phyloP scores from a whole-genome alignment of 1,284 basidiomycete genomes.

The Heimioporus retisporus region DNA sequence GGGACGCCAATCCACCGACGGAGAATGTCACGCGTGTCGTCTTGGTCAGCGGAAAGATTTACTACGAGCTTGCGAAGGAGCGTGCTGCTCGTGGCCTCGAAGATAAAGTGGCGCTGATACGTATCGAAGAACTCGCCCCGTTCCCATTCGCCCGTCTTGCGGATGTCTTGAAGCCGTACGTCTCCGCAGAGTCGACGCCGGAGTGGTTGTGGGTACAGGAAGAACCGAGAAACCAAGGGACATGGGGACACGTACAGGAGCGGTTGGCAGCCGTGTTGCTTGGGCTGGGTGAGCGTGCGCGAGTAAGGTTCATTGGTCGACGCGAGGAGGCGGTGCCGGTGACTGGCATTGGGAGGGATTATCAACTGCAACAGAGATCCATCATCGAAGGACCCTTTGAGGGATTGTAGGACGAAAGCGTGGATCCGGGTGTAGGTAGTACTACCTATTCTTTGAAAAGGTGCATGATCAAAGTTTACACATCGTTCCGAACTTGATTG shows the following conservation, averaged over 20 bases:
- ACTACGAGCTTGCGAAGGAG: conserved; percentile 86
- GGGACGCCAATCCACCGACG: conserved; percentile 49
- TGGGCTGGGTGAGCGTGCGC: conserved; percentile 44
- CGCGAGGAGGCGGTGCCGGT: conserved; percentile 80
- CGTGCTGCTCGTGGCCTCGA: conserved; percentile 62
- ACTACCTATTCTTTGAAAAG: no score
- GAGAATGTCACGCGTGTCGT: conserved; percentile 67
- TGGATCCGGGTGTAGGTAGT: background rate
- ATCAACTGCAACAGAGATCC: conserved; percentile 71
- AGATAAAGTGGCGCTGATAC: conserved; percentile 71
- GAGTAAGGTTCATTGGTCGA: conserved; percentile 68
- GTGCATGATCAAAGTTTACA: no score
- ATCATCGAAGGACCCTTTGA: conserved; percentile 70
- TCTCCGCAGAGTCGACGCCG: conserved; percentile 28
- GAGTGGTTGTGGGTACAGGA: conserved; percentile 85
- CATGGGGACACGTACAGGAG: conserved; percentile 73
- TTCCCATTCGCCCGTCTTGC: conserved; percentile 79
- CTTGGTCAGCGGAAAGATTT: conserved; percentile 83
- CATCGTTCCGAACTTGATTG: no score
- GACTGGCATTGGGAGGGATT: conserved; percentile 80
- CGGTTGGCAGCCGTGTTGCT: conserved; percentile 64
- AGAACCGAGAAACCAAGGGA: conserved; percentile 89
- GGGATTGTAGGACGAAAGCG: conserved; percentile 41
- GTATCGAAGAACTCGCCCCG: conserved; percentile 87
- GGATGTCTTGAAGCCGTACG: conserved; percentile 60